These are phyloP conservation scores for Penicillium bovifimosum DNA, from an alignment of 495 filamentous ascomycete species.

Conservation along the genomic window DNA sequence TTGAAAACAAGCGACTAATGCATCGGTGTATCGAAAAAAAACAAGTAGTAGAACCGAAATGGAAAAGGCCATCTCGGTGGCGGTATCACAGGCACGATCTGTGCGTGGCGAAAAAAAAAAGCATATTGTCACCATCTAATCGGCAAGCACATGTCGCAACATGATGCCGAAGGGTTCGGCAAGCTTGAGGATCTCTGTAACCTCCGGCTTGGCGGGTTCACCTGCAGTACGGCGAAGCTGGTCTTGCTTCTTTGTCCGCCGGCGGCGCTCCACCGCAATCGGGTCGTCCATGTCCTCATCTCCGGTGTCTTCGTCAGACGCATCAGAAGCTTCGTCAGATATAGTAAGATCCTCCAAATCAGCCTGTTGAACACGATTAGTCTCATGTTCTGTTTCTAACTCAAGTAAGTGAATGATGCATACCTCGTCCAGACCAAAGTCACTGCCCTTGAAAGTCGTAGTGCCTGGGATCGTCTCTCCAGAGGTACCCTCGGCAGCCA, in stretches of 20 bases:
- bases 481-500: conserved; percentile 74
- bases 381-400: conserved; percentile 9
- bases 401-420: conserved; percentile 8
- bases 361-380: conserved; percentile 28
- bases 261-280: conserved; percentile 75
- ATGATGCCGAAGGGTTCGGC: conserved; percentile 73
- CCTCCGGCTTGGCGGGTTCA: conserved; percentile 79
- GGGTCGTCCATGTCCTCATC: conserved; percentile 72
- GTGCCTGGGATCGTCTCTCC: conserved; percentile 40
- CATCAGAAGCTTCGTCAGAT: conserved; percentile 64
- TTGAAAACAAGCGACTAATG: not conserved
- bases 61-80: not conserved
- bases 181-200: conserved; percentile 73
- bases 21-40: not conserved
- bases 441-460: conserved; percentile 60
- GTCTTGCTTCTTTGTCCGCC: conserved; percentile 68
- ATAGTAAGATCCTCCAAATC: conserved; percentile 79
- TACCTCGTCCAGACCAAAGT: conserved; percentile 86
- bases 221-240: conserved; percentile 76
- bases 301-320: conserved; percentile 61
- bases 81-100: not conserved
- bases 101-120: not conserved
- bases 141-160: conserved; percentile 81
- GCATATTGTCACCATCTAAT: conserved; percentile 34
- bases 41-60: not conserved